Evolutionary conservation across 441 rosid genomes (phyloP), one percentile per base, ranked within the genome.

Genomic region (Pelargonium citronellum): DNA sequence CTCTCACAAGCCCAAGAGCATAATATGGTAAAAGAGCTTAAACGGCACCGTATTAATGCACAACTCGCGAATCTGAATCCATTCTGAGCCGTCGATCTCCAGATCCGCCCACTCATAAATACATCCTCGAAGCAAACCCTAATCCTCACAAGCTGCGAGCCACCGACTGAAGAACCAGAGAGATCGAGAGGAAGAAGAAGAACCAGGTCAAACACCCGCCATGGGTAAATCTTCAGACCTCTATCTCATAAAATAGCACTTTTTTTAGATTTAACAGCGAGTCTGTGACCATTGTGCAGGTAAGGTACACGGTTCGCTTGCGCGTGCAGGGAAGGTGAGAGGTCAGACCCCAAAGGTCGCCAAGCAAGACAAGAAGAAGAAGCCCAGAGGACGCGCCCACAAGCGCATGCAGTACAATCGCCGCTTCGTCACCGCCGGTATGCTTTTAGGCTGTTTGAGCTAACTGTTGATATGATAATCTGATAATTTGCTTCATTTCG

Each of bases 331-430:
- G 64, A 70, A 70, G 73, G 73, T 70, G 61, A 70, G 73, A 62
- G 73, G 73, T 9, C 62, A 57, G 62, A 57, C 62, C 62, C 62
- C 62, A 17, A 57, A 57, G 62, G 62, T 57, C 62, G 73, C 73
- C 67, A 70, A 70, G 43, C 73, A 70, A 55, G 73, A 70, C 16
- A 70, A 70, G 73, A 70, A 70, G 73, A 70, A 70, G 73, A 61
- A 70, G 73, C 73, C 73, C 41, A 64, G 73, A 16, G 73, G 73
- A 2, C 73, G 73, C 12, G 73, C 73, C 67, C 34, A 70, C 67
- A 70, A 70, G 73, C 55, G 73, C 67, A 60, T 70, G 73, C 73
- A 70, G 66, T 70, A 70, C 73, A 70, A 70, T 53, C 73, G 73
- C 73, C 73, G 73, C 27, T 70, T 70, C 73, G 73, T 70, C 55